Percentiles rank a stretch among this genome's conserved stretches.
phyloP scores from a whole-genome alignment of 805 yeast genomes.

The Myxozyma neglecta region DNA sequence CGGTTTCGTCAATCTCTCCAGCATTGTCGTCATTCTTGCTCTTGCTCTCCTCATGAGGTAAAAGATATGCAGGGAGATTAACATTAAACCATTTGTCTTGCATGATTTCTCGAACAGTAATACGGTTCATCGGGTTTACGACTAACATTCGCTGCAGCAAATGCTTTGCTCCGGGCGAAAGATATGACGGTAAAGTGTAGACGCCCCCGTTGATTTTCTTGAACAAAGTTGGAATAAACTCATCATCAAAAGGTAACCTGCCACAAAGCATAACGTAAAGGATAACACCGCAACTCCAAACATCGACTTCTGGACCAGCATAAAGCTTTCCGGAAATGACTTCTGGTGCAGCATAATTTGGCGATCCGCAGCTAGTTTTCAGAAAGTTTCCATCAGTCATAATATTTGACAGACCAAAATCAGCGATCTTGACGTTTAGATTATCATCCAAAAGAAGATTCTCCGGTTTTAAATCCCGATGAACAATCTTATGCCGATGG shows the following conservation, averaged over 20 bases:
- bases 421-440: conserved; percentile 91
- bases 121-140: conserved; percentile 90
- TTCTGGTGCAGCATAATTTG: conserved; percentile 97
- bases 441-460: conserved; percentile 85
- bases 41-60: conserved; percentile 53
- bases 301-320: conserved; percentile 98
- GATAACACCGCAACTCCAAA: conserved; percentile 96
- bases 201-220: conserved; percentile 89
- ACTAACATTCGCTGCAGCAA: conserved; percentile 86
- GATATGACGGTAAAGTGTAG: conserved; percentile 82
- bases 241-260: conserved; percentile 93
- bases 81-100: conserved; percentile 91
- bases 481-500: conserved; percentile 94
- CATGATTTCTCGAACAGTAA: conserved; percentile 87
- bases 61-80: conserved; percentile 74
- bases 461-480: conserved; percentile 95
- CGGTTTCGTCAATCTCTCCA: conserved; percentile 65
- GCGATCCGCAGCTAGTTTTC: conserved; percentile 94
- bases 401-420: conserved; percentile 89
- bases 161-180: conserved; percentile 81
- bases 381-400: conserved; percentile 97
- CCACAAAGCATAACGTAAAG: conserved; percentile 95
- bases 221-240: conserved; percentile 89
- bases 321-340: conserved; percentile 91
- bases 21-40: conserved; percentile 26